phyloP scores from a whole-genome alignment of 1,284 basidiomycete genomes.

The Neonothopanus nambi region DNA sequence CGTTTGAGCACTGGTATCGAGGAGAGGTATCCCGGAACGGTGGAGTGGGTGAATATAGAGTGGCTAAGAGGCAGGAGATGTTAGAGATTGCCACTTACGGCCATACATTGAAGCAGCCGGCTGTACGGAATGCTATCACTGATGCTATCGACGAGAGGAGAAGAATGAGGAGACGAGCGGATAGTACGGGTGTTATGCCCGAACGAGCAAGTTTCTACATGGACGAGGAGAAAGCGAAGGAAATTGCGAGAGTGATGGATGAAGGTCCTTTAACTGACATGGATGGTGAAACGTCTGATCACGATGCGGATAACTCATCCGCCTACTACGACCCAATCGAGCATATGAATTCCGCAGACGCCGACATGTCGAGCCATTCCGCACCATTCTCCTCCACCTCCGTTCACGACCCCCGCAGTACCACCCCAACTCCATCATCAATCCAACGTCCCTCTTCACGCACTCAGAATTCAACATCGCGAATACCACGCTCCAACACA shows the following conservation, averaged over 20 bases:
- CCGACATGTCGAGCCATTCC: conserved; percentile 26
- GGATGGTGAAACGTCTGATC: conserved; percentile 38
- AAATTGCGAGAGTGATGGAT: conserved; percentile 58
- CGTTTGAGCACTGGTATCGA: conserved; percentile 82
- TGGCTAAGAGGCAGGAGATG: conserved; percentile 74
- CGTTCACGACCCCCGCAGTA: conserved; percentile 11
- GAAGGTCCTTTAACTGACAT: conserved; percentile 70
- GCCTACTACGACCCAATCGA: conserved; percentile 13
- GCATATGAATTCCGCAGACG: not conserved
- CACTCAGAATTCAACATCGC: conserved; percentile 1
- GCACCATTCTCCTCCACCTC: conserved; percentile 12
- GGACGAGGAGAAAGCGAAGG: conserved; percentile 53
- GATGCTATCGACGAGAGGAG: conserved; percentile 26
- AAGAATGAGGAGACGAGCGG: conserved; percentile 37
- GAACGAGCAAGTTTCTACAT: conserved; percentile 64
- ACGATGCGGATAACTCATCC: conserved; percentile 23
- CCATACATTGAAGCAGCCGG: conserved; percentile 43
- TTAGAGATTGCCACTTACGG: conserved; percentile 81
- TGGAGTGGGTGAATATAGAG: conserved; percentile 74
- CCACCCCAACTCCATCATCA: conserved; percentile 27
- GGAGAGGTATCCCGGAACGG: conserved; percentile 78
- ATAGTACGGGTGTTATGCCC: conserved; percentile 51
- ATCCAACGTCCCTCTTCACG: conserved; percentile 24
- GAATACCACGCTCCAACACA: conserved; percentile 25
- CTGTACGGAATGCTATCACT: conserved; percentile 23